These are phyloP conservation scores for Cordyceps cicadae DNA, from an alignment of 2,329 filamentous ascomycete genomes.

Conservation along the genomic window DNA sequence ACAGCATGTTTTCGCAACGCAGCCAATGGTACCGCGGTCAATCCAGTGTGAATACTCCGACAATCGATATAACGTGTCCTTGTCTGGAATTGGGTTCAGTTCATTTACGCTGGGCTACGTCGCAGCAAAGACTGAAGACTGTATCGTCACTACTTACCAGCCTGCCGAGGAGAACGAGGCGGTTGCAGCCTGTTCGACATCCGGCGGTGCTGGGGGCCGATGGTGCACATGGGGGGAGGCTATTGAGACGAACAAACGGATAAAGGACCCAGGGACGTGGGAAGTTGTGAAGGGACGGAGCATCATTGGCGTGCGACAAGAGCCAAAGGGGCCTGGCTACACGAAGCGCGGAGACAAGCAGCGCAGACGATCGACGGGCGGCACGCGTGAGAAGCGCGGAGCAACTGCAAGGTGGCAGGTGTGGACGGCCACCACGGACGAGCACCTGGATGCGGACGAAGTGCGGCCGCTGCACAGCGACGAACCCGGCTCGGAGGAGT, in stretches of 20 bases:
- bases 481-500: conserved; percentile 35
- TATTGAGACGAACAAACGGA: conserved; percentile 40
- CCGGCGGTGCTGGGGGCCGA: conserved; percentile 29
- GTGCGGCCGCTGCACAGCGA: conserved; percentile 35
- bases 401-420: conserved; percentile 37
- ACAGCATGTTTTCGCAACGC: conserved; percentile 54
- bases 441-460: conserved; percentile 36
- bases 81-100: conserved; percentile 39
- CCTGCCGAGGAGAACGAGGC: conserved; percentile 43
- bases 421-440: conserved; percentile 43
- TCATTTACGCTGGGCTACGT: conserved; percentile 59
- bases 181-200: conserved; percentile 42
- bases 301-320: conserved; percentile 54
- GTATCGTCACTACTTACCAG: conserved; percentile 57
- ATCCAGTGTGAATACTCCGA: conserved; percentile 51
- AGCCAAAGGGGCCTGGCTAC: conserved; percentile 16
- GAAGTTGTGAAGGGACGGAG: conserved; percentile 51
- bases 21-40: conserved; percentile 49
- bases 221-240: conserved; percentile 46
- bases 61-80: conserved; percentile 13
- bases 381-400: conserved; percentile 12
- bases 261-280: conserved; percentile 59
- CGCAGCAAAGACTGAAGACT: conserved; percentile 49
- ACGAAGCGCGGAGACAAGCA: conserved; percentile 4
- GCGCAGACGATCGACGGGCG: conserved; percentile 12